A percentile compares a stretch with the other conserved stretches of the same genome.
Conservation (phyloP, 331 rosid species). For the Malus hybrid region DNA sequence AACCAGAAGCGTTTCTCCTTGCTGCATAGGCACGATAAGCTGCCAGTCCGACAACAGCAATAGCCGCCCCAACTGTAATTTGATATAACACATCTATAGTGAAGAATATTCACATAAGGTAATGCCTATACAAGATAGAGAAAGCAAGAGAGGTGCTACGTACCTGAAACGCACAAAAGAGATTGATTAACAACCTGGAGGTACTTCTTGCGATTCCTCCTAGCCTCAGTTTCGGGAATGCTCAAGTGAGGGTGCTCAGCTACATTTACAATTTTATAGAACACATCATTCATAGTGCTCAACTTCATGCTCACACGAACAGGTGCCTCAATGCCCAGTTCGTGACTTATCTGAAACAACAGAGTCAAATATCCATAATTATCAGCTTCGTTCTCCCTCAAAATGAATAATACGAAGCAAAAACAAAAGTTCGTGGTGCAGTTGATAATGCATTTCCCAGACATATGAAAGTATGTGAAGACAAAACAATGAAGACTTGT, state of each 20-base stretch:
- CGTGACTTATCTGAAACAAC: constrained; percentile 53
- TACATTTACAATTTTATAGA: constrained; percentile 51
- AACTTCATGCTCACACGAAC: constrained; percentile 69
- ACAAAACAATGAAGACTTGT: constrained; percentile 4
- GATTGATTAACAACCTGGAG: constrained; percentile 61
- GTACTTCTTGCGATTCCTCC: constrained; percentile 67
- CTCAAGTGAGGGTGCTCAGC: constrained; percentile 79
- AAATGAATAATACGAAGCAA: constrained; percentile 1
- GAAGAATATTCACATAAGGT: background rate
- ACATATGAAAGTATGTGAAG: constrained; percentile 1
- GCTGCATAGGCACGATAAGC: constrained; percentile 65
- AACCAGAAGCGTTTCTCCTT: constrained; percentile 52
- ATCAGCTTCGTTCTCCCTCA: background rate
- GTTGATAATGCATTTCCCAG: background rate
- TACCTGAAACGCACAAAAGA: constrained; percentile 70
- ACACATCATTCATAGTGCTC: constrained; percentile 51
- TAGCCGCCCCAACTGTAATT: constrained; percentile 77
- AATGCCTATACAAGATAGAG: background rate
- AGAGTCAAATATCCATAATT: background rate
- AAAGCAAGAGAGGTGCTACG: constrained; percentile 11
- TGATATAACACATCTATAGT: constrained; percentile 14
- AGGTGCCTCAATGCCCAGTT: constrained; percentile 86
- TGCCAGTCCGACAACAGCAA: constrained; percentile 66
- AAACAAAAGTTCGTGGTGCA: constrained; percentile 3
- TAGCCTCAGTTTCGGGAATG: constrained; percentile 87